phyloP scores from a whole-genome alignment of 306 rosid genomes.

The Ormosia emarginata region DNA sequence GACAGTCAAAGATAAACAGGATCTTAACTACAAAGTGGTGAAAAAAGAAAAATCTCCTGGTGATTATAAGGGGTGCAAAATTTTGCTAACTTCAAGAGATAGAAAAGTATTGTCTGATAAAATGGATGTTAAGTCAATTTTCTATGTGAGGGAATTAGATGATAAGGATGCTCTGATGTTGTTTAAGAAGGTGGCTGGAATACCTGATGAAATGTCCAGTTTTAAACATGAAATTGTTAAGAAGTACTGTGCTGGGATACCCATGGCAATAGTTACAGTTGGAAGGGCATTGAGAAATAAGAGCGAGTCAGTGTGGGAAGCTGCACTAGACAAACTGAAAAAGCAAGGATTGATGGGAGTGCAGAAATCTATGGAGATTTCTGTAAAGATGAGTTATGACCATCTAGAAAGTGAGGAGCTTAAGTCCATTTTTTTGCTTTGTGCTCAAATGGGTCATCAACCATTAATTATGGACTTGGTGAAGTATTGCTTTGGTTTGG shows the following conservation, averaged over 20 bases:
- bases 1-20: background rate
- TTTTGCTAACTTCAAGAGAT: conserved; percentile 5
- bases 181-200: background rate
- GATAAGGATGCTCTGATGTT: conserved; percentile 5
- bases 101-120: background rate
- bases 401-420: background rate
- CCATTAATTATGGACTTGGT: background rate
- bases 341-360: background rate
- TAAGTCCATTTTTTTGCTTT: background rate
- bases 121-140: conserved; percentile 8
- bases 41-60: background rate
- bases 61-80: background rate
- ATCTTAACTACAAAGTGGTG: background rate
- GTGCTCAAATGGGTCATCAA: conserved; percentile 11
- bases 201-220: background rate
- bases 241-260: conserved; percentile 6
- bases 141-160: background rate
- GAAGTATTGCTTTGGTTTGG: background rate
- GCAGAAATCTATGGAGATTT: background rate
- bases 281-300: background rate
- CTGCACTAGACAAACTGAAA: background rate
- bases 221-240: background rate
- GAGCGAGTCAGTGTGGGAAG: background rate
- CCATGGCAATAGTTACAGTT: background rate
- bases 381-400: background rate